Conservation (phyloP, 768 basidiomycete genomes). For the Tylopilus felleus region DNA sequence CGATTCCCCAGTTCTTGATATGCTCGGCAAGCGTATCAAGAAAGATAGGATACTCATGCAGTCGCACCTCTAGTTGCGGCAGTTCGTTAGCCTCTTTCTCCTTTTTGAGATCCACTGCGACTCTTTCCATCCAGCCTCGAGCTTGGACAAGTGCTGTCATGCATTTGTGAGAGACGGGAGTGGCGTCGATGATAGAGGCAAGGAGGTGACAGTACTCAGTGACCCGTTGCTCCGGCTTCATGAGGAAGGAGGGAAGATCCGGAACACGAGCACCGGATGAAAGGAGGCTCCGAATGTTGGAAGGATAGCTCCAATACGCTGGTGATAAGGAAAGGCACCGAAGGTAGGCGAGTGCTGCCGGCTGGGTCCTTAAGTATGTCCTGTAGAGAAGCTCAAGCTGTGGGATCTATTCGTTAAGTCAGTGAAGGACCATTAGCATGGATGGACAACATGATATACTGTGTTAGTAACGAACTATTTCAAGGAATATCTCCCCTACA, state of each 20-base stretch:
- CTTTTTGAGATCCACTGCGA: slow-evolving; percentile 69
- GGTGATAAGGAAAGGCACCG: slow-evolving; percentile 34
- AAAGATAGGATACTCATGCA: slow-evolving; percentile 52
- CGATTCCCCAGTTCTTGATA: slow-evolving; percentile 52
- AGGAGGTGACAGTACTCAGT: slow-evolving; percentile 88
- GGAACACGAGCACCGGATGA: slow-evolving; percentile 73
- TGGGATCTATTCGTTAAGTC: slow-evolving; percentile 46
- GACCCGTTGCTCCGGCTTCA: slow-evolving; percentile 91
- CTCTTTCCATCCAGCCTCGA: slow-evolving; percentile 50
- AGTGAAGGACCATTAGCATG: not conserved
- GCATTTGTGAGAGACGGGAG: slow-evolving; percentile 58
- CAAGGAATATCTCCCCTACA: slow-evolving; percentile 64
- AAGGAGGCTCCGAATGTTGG: slow-evolving; percentile 44
- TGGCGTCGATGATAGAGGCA: slow-evolving; percentile 62
- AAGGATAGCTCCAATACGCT: slow-evolving; percentile 55
- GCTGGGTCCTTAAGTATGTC: slow-evolving; percentile 73
- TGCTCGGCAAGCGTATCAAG: slow-evolving; percentile 53
- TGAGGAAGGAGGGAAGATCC: slow-evolving; percentile 86
- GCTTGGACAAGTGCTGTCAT: slow-evolving; percentile 29
- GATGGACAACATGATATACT: not conserved
- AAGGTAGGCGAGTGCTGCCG: slow-evolving; percentile 65
- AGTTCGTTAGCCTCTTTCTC: slow-evolving; percentile 44
- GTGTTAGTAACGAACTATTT: slow-evolving; percentile 51
- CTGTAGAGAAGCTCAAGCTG: slow-evolving; percentile 64
- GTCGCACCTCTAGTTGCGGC: slow-evolving; percentile 45